Evolutionary conservation across 257 asterid species (phyloP).

Genomic region (Solanum pimpinellifolium): DNA sequence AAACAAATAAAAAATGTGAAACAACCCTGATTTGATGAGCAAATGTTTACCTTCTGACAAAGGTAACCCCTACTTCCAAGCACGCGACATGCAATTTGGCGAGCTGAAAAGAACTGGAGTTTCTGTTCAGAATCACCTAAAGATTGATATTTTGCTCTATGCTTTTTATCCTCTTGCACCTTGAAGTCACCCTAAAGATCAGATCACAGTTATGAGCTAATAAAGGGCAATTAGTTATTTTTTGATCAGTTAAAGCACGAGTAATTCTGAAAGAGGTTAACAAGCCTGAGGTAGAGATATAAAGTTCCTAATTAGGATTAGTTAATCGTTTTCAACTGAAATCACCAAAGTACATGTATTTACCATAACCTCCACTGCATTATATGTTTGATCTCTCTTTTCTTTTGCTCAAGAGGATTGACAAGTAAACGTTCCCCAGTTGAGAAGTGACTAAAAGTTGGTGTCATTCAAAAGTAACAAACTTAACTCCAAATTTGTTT

Average conservation of each 20-base stretch:
- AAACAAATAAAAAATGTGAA: slow-evolving; percentile 2
- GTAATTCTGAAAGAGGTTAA: neutral
- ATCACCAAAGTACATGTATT: neutral
- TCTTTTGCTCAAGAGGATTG: neutral
- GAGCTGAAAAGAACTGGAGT: slow-evolving; percentile 83
- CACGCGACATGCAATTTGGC: slow-evolving; percentile 89
- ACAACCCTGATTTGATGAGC: neutral
- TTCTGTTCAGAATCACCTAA: slow-evolving; percentile 60
- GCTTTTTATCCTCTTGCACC: slow-evolving; percentile 86
- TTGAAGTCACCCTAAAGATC: slow-evolving; percentile 71
- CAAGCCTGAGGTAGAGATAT: neutral
- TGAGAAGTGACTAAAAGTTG: neutral
- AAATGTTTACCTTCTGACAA: slow-evolving; percentile 68
- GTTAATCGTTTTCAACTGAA: neutral
- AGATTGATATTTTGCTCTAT: slow-evolving; percentile 64
- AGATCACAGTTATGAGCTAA: neutral
- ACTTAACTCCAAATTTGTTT: neutral
- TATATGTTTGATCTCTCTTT: neutral
- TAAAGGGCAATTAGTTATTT: neutral
- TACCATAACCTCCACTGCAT: neutral
- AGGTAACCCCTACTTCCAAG: slow-evolving; percentile 96
- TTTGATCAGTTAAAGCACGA: neutral
- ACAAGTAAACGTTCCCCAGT: neutral
- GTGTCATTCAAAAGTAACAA: neutral
- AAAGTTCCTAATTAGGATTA: neutral